These are phyloP conservation scores for Strigomonas culicis DNA, from an alignment of 208 protist species.

Conservation along the genomic window DNA sequence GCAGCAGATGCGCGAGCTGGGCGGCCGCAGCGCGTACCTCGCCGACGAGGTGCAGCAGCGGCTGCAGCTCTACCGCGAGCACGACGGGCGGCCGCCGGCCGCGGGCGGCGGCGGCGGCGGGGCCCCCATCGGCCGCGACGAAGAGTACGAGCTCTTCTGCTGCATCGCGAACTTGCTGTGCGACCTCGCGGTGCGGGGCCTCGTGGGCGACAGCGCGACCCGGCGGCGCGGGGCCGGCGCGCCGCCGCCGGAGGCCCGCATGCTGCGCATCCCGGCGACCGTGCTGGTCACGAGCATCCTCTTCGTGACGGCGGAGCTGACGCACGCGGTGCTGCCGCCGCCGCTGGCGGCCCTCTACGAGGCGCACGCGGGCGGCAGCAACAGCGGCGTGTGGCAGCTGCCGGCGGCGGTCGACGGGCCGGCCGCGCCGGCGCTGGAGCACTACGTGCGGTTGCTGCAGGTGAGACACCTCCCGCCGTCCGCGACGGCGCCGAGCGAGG, in stretches of 20 bases:
- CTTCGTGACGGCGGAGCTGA: not conserved
- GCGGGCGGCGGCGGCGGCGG: not conserved
- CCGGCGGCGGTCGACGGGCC: not conserved
- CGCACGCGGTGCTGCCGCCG: not conserved
- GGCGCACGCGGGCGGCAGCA: not conserved
- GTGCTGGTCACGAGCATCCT: not conserved
- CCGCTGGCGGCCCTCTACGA: not conserved
- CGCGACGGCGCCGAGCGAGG: too few relatives aligned
- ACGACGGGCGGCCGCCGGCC: not conserved
- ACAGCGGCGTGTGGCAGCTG: not conserved
- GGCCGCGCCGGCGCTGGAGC: too few relatives aligned
- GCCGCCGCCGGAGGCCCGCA: not conserved
- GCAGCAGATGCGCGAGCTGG: too few relatives aligned
- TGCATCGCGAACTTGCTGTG: not conserved
- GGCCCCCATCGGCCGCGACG: not conserved
- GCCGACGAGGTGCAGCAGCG: not conserved
- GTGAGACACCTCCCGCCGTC: not conserved
- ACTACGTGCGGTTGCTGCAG: too few relatives aligned
- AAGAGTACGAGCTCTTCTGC: not conserved
- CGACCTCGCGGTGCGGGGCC: not conserved
- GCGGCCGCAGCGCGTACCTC: not conserved
- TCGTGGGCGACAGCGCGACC: not conserved
- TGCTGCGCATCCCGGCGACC: not conserved
- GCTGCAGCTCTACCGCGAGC: not conserved
- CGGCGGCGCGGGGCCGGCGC: not conserved